Percentiles rank a stretch among this genome's conserved stretches.
Evolutionary conservation across 371 early-diverging fungal genomes (phyloP).

Genomic region (Rhizomucor pusillus): DNA sequence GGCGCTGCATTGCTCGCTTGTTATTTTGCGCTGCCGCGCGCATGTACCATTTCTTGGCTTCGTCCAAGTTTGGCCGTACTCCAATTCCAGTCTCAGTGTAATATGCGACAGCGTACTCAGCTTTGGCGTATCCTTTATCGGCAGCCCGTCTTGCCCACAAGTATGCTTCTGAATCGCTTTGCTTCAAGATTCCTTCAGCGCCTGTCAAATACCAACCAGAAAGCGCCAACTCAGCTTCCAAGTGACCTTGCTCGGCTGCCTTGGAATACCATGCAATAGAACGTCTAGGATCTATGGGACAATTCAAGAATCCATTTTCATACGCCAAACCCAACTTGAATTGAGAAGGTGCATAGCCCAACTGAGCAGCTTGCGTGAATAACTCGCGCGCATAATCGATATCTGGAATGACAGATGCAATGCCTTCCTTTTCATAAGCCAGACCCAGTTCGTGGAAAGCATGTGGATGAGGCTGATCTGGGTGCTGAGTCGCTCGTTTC

Average conservation of each 20-base stretch:
- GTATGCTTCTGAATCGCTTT: constrained; percentile 82
- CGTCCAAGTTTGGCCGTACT: constrained; percentile 61
- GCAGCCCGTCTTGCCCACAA: constrained; percentile 88
- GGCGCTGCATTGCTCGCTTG: constrained; percentile 68
- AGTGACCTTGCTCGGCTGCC: constrained; percentile 84
- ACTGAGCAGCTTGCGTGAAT: constrained; percentile 88
- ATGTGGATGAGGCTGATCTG: constrained; percentile 84
- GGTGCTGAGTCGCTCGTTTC: constrained; percentile 85
- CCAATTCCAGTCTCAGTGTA: constrained; percentile 83
- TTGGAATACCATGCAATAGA: constrained; percentile 97
- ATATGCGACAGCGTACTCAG: constrained; percentile 90
- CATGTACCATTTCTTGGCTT: constrained; percentile 77
- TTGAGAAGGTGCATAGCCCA: constrained; percentile 92
- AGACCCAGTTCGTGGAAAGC: constrained; percentile 91
- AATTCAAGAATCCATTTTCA: constrained; percentile 91
- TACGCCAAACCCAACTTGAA: constrained; percentile 91
- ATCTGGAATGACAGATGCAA: constrained; percentile 79
- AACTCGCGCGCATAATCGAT: constrained; percentile 85
- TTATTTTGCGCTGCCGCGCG: constrained; percentile 77
- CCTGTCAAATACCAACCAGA: constrained; percentile 93
- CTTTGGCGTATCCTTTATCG: constrained; percentile 77
- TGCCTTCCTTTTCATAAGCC: constrained; percentile 81
- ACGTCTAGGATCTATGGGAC: constrained; percentile 83
- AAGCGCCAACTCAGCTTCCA: constrained; percentile 80
- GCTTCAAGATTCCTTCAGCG: constrained; percentile 73